Percentiles rank a stretch among this genome's conserved stretches.
Evolutionary conservation across 495 filamentous ascomycete species (phyloP).

Genomic region (Penicillium paradoxum): DNA sequence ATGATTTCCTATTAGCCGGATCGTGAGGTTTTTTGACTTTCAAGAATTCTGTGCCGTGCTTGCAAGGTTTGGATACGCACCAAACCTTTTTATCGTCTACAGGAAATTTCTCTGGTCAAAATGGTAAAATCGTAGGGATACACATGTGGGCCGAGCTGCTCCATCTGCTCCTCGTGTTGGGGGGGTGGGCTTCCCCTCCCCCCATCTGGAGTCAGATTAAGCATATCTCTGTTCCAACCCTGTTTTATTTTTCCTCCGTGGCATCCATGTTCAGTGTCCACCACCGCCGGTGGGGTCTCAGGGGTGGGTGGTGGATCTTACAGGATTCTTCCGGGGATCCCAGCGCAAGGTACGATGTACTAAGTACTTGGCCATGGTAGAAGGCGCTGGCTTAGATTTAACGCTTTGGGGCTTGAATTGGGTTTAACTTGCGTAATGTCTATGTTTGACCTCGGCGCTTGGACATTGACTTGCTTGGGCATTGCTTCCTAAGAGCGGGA

Average conservation of each 20-base stretch:
- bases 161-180: slow-evolving; percentile 9
- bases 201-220: slow-evolving; percentile 31
- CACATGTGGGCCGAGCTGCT: background rate
- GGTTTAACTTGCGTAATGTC: background rate
- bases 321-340: slow-evolving; percentile 24
- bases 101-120: background rate
- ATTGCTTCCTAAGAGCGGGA: background rate
- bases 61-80: background rate
- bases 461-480: background rate
- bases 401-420: background rate
- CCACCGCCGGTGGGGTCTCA: slow-evolving; percentile 20
- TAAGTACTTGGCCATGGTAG: slow-evolving; percentile 6
- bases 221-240: slow-evolving; percentile 30
- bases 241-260: slow-evolving; percentile 24
- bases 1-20: background rate
- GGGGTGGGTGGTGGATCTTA: slow-evolving; percentile 28
- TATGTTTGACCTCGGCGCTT: background rate
- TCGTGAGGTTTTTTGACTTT: background rate
- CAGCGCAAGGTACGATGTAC: slow-evolving; percentile 16
- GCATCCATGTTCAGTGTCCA: slow-evolving; percentile 32
- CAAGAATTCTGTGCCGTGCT: background rate
- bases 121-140: background rate
- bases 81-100: background rate
- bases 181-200: slow-evolving; percentile 14
- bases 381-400: background rate